These are phyloP conservation scores for Pseudocercospora crystallina DNA, from an alignment of 2,329 filamentous ascomycete species.

Conservation along the genomic window DNA sequence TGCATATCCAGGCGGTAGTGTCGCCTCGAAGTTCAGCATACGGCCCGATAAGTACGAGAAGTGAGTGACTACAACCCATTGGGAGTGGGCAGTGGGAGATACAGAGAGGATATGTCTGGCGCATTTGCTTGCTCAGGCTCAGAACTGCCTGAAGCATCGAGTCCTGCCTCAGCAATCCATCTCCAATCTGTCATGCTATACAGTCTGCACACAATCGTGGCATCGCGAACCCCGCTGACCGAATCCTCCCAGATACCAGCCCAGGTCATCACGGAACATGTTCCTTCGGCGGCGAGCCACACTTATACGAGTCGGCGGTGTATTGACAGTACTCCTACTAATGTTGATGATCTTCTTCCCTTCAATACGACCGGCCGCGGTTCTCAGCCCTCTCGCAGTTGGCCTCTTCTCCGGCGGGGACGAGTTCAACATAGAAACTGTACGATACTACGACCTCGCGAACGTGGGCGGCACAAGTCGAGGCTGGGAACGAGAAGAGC, in stretches of 20 bases:
- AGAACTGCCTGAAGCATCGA: too few relatives aligned
- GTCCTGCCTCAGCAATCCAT: not conserved
- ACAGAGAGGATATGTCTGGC: not conserved
- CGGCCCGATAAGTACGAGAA: constrained; percentile 77
- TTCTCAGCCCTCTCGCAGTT: constrained; percentile 63
- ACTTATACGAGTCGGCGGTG: constrained; percentile 64
- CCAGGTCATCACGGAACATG: constrained; percentile 68
- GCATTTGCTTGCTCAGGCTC: not conserved
- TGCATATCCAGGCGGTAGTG: constrained; percentile 22
- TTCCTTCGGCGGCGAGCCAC: constrained; percentile 72
- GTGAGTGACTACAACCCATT: constrained; percentile 10
- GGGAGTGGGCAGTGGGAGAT: not conserved
- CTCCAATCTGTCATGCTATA: too few relatives aligned
- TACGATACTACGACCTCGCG: constrained; percentile 93
- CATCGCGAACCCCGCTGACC: too few relatives aligned
- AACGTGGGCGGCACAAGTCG: constrained; percentile 87
- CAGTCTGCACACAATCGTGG: too few relatives aligned
- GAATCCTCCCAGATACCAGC: constrained; percentile 67
- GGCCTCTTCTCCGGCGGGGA: constrained; percentile 65
- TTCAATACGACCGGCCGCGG: constrained; percentile 61
- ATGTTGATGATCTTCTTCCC: constrained; percentile 72
- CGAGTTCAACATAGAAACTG: constrained; percentile 82
- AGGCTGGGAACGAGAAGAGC: constrained; percentile 94
- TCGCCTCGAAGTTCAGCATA: constrained; percentile 60
- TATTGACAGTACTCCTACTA: constrained; percentile 57